phyloP scores from a whole-genome alignment of 306 rosid genomes.

The Fagus crenata region DNA sequence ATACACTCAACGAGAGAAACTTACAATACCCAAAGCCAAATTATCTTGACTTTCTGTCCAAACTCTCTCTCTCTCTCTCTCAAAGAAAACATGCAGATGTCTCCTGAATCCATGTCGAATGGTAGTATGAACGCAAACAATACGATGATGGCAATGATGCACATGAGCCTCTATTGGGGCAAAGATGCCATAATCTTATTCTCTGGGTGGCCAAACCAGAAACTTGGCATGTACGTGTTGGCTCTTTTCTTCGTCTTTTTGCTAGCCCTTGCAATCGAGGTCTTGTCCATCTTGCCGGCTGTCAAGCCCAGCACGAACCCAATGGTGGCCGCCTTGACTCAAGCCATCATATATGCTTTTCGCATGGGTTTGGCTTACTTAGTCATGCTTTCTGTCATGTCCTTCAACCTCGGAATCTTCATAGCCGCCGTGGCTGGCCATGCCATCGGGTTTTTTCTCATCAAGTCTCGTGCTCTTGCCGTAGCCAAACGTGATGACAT shows the following conservation, averaged over 20 bases:
- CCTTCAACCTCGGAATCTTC: conserved; percentile 67
- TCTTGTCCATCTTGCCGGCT: conserved; percentile 40
- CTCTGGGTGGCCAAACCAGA: conserved; percentile 58
- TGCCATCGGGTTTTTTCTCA: conserved; percentile 53
- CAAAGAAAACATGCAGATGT: conserved; percentile 21
- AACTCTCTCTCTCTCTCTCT: conserved; percentile 20
- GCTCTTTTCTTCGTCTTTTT: conserved; percentile 55
- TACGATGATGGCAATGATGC: conserved; percentile 37
- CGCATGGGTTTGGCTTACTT: conserved; percentile 51
- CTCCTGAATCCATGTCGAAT: conserved; percentile 26
- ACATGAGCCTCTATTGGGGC: conserved; percentile 74
- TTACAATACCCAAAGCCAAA: background rate
- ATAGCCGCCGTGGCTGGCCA: conserved; percentile 69
- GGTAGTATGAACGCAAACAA: background rate
- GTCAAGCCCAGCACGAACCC: conserved; percentile 30
- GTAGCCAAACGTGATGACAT: conserved; percentile 16
- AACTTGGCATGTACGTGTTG: conserved; percentile 53
- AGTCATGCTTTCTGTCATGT: conserved; percentile 77
- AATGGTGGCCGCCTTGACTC: conserved; percentile 16
- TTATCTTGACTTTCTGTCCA: background rate
- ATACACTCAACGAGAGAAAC: conserved; percentile 14
- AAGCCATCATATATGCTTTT: conserved; percentile 33
- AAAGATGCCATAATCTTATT: conserved; percentile 56
- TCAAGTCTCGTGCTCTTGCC: conserved; percentile 41
- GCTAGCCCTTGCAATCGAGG: conserved; percentile 45